These are phyloP conservation scores for Botrytis hyacinthi DNA, from an alignment of 2,329 filamentous ascomycete species.

Conservation along the genomic window DNA sequence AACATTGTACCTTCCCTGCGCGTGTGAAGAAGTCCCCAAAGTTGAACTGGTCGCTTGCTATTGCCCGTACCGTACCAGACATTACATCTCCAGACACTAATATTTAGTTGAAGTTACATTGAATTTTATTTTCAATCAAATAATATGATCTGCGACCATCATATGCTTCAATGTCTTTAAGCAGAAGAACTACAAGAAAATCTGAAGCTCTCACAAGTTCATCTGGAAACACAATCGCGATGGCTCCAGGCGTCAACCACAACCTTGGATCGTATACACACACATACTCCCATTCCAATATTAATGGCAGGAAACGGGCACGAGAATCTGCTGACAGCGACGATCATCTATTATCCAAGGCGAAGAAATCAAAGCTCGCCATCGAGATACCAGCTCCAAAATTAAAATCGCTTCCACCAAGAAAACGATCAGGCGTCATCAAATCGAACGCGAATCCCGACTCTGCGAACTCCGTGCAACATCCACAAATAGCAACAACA, in stretches of 20 bases:
- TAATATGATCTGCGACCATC: conserved; percentile 5
- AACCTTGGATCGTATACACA: conserved; percentile 6
- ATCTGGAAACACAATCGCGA: conserved; percentile 25
- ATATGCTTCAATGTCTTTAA: conserved; percentile 18
- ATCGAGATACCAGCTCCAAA: conserved; percentile 50
- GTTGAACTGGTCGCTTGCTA: conserved; percentile 20
- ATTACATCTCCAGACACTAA: conserved; percentile 4
- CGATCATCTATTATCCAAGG: conserved; percentile 43
- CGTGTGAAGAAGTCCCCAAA: conserved; percentile 6
- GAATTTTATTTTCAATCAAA: conserved; percentile 1
- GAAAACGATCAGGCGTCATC: conserved; percentile 29
- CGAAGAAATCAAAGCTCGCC: conserved; percentile 52
- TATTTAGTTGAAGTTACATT: background rate
- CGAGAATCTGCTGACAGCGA: conserved; percentile 48
- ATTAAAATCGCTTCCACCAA: conserved; percentile 25
- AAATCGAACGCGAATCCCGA: conserved; percentile 32
- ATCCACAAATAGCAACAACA: conserved; percentile 21
- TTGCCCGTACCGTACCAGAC: background rate
- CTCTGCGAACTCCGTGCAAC: conserved; percentile 23
- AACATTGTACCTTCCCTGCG: conserved; percentile 17
- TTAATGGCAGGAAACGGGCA: conserved; percentile 49
- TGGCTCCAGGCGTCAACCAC: conserved; percentile 10
- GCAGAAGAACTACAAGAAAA: conserved; percentile 17
- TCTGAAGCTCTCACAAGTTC: conserved; percentile 16
- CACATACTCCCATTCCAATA: conserved; percentile 29